phyloP scores from a whole-genome alignment of 2,329 filamentous ascomycete genomes.

The Trematosphaeria pertusa region DNA sequence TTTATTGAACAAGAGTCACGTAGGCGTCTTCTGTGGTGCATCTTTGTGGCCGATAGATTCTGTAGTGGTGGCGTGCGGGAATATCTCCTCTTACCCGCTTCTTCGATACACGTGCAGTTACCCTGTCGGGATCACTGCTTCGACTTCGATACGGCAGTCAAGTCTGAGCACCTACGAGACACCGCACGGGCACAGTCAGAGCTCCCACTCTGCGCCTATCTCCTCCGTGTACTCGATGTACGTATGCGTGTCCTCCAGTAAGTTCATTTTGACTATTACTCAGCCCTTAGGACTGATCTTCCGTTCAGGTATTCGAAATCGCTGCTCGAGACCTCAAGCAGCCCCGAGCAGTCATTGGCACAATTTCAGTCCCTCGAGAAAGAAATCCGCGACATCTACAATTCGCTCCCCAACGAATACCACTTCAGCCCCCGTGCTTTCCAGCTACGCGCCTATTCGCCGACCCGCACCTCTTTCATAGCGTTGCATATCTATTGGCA shows the following conservation, averaged over 20 bases:
- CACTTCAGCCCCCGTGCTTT: slow-evolving; percentile 10
- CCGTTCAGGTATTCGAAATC: slow-evolving; percentile 7
- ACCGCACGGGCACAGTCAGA: background rate
- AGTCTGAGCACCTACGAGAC: slow-evolving; percentile 2
- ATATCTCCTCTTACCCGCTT: slow-evolving; percentile 2
- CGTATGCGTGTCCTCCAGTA: slow-evolving; percentile 7
- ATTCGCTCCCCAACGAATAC: slow-evolving; percentile 11
- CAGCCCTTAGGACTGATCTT: background rate
- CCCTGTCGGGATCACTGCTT: slow-evolving; percentile 12
- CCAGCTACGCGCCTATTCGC: slow-evolving; percentile 14
- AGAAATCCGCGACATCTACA: slow-evolving; percentile 5
- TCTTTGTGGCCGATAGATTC: slow-evolving; percentile 10
- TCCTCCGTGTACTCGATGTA: slow-evolving; percentile 8
- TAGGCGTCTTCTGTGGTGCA: slow-evolving; percentile 13
- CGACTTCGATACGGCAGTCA: slow-evolving; percentile 5
- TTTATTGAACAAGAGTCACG: slow-evolving; percentile 14
- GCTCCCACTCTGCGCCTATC: slow-evolving; percentile 1
- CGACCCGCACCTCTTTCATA: slow-evolving; percentile 15
- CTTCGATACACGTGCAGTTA: slow-evolving; percentile 6
- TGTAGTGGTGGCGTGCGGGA: slow-evolving; percentile 11
- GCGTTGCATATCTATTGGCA: slow-evolving; percentile 14
- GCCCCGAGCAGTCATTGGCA: slow-evolving; percentile 7
- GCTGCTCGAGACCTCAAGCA: slow-evolving; percentile 7
- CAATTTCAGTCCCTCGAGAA: slow-evolving; percentile 10
- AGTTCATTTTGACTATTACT: background rate